Percentiles rank a stretch among this genome's conserved stretches.
phyloP scores from a whole-genome alignment of 805 yeast species.

The Saccharomycopsis selenospora region DNA sequence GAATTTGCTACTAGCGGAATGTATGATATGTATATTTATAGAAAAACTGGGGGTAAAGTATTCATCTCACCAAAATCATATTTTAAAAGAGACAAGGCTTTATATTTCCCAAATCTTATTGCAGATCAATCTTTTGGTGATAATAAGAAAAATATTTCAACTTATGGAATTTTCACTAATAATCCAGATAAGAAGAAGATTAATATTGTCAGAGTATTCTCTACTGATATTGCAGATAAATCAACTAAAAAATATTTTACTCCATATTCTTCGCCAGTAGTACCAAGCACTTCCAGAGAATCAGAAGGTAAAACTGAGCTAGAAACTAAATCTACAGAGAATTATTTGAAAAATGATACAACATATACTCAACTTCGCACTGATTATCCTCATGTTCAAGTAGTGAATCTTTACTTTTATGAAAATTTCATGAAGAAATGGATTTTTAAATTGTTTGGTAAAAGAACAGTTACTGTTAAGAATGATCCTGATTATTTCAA shows the following conservation, averaged over 20 bases:
- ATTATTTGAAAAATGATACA: slow-evolving; percentile 35
- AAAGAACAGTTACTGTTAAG: slow-evolving; percentile 37
- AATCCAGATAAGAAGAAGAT: slow-evolving; percentile 37
- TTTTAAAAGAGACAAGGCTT: slow-evolving; percentile 64
- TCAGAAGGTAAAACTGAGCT: slow-evolving; percentile 13
- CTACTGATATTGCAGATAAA: slow-evolving; percentile 64
- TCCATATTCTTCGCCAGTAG: slow-evolving; percentile 25
- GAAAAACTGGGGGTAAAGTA: slow-evolving; percentile 76
- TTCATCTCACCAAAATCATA: slow-evolving; percentile 76
- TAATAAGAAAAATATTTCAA: slow-evolving; percentile 34
- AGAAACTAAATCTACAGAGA: slow-evolving; percentile 22
- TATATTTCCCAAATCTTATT: slow-evolving; percentile 74
- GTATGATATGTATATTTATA: slow-evolving; percentile 54
- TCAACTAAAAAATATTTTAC: slow-evolving; percentile 54
- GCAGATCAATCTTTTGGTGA: slow-evolving; percentile 32
- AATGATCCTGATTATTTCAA: slow-evolving; percentile 34
- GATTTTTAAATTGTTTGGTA: slow-evolving; percentile 45
- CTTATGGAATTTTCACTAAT: slow-evolving; percentile 22
- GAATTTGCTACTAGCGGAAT: slow-evolving; percentile 65
- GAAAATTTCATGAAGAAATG: slow-evolving; percentile 66
- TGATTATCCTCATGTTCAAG: slow-evolving; percentile 50
- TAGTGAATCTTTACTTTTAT: slow-evolving; percentile 70
- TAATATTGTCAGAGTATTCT: slow-evolving; percentile 56
- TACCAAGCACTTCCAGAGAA: too few relatives aligned
- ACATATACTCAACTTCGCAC: slow-evolving; percentile 32